phyloP scores from a whole-genome alignment of 768 basidiomycete genomes.

The Mycena floridula region DNA sequence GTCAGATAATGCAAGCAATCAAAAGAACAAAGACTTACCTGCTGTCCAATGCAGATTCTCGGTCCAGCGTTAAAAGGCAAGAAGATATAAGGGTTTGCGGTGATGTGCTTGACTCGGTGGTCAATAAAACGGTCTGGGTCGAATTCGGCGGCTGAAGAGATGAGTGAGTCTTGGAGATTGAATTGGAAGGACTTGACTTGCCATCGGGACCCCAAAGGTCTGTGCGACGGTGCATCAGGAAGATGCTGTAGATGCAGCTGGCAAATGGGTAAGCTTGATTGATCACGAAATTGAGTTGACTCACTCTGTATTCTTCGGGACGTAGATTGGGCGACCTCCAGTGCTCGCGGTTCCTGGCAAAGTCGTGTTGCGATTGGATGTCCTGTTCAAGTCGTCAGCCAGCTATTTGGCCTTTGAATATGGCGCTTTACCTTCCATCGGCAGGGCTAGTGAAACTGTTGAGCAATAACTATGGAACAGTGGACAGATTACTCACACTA shows the following conservation, averaged over 20 bases:
- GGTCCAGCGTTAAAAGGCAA: slow-evolving; percentile 19
- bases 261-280: background rate
- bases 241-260: slow-evolving; percentile 3
- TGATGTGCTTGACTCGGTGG: background rate
- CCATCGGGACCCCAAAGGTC: slow-evolving; percentile 31
- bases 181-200: slow-evolving; percentile 2
- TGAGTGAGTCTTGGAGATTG: background rate
- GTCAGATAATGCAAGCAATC: background rate
- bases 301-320: slow-evolving; percentile 1
- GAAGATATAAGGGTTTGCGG: slow-evolving; percentile 1
- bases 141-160: slow-evolving; percentile 1
- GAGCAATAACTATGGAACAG: background rate
- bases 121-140: slow-evolving; percentile 17
- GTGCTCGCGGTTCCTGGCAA: slow-evolving; percentile 2
- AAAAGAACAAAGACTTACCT: slow-evolving; percentile 14
- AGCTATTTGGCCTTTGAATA: background rate
- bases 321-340: slow-evolving; percentile 2
- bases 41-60: slow-evolving; percentile 14
- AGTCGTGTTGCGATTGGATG: background rate
- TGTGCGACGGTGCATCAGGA: slow-evolving; percentile 29
- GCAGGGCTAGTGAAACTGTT: background rate
- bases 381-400: background rate
- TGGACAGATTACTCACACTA: slow-evolving; percentile 30
- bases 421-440: background rate
- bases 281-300: background rate